Percentiles rank a stretch among this genome's conserved stretches.
Conservation (phyloP, 148 eudicot genomes). For the Nepenthes mirabilis region DNA sequence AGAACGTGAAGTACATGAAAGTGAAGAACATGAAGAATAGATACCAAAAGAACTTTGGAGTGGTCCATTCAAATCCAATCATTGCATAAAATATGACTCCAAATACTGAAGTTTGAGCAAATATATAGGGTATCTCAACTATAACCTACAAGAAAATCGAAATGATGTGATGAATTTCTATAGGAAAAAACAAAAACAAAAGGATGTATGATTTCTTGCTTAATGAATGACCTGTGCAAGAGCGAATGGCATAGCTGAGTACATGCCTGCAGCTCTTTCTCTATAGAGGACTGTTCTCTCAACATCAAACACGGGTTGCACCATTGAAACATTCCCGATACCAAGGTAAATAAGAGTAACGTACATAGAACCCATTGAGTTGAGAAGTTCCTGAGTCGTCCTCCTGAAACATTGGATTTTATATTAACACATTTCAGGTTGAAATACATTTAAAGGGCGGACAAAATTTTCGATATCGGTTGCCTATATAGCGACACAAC, state of each 20-base stretch:
- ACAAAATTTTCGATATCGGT: not conserved
- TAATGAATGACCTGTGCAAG: slow-evolving; percentile 18
- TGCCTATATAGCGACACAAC: too few species aligned
- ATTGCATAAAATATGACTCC: slow-evolving; percentile 1
- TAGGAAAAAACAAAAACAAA: not conserved
- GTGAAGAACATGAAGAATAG: slow-evolving; percentile 4
- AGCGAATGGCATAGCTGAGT: slow-evolving; percentile 17
- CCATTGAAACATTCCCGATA: slow-evolving; percentile 24
- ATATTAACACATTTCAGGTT: slow-evolving; percentile 27
- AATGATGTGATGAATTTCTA: not conserved
- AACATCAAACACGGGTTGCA: slow-evolving; percentile 10
- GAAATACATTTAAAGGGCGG: not conserved
- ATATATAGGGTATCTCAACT: slow-evolving; percentile 15
- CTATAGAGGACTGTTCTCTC: slow-evolving; percentile 19
- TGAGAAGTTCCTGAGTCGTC: slow-evolving; percentile 25
- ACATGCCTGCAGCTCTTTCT: slow-evolving; percentile 7
- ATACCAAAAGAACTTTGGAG: slow-evolving; percentile 1
- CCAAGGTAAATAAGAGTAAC: slow-evolving; percentile 33
- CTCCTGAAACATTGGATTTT: too few species aligned
- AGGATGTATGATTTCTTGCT: not conserved
- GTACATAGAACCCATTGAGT: slow-evolving; percentile 11
- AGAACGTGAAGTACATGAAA: slow-evolving; percentile 1
- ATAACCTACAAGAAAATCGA: slow-evolving; percentile 7
- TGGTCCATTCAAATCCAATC: not conserved
- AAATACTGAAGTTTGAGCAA: slow-evolving; percentile 6